phyloP scores from a whole-genome alignment of 441 rosid species.

The Populus hybrid region DNA sequence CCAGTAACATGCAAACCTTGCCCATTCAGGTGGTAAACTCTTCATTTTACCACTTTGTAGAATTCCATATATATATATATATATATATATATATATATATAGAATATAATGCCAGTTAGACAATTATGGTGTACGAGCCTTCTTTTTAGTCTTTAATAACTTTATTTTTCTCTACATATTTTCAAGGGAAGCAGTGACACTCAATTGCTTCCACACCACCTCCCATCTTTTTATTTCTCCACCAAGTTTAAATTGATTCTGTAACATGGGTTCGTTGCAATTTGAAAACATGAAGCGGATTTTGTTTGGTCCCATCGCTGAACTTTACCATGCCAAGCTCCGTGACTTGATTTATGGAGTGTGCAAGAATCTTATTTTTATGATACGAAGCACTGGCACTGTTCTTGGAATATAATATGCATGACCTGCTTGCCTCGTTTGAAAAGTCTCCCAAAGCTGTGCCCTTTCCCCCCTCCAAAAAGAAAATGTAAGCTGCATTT shows the following conservation, averaged over 20 bases:
- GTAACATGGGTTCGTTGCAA: too few relatives aligned
- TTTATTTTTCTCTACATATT: background rate
- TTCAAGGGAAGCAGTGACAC: background rate
- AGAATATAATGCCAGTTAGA: constrained; percentile 2
- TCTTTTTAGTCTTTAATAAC: background rate
- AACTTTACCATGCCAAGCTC: constrained; percentile 10
- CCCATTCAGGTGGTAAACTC: constrained; percentile 28
- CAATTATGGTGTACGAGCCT: background rate
- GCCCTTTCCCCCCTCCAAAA: too few relatives aligned
- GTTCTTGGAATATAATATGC: too few relatives aligned
- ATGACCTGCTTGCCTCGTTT: background rate
- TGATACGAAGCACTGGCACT: too few relatives aligned
- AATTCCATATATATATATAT: background rate
- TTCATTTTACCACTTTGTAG: constrained; percentile 28
- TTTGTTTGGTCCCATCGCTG: constrained; percentile 14
- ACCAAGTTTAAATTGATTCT: background rate
- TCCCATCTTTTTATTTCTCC: background rate
- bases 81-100: background rate
- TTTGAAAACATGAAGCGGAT: constrained; percentile 23
- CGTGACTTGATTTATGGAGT: constrained; percentile 25
- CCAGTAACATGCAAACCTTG: constrained; percentile 50
- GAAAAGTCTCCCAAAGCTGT: background rate
- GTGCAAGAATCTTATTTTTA: background rate
- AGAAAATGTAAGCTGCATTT: background rate
- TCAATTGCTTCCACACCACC: background rate